phyloP scores from a whole-genome alignment of 1,284 basidiomycete species.

The Meira miltonrushii region DNA sequence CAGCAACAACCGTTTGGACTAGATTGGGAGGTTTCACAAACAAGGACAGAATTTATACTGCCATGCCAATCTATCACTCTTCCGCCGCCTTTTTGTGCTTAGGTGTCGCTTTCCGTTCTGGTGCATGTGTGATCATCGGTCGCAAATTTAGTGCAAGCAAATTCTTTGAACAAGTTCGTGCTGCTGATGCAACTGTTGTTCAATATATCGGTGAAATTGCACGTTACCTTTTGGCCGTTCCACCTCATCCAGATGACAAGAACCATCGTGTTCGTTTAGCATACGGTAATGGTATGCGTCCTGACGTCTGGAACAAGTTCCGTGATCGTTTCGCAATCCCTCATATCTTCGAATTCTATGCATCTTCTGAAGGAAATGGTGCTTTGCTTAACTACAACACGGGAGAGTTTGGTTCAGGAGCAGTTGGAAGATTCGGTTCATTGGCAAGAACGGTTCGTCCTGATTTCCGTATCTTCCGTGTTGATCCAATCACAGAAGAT shows the following conservation, averaged over 20 bases:
- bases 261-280: constrained; percentile 52
- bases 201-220: constrained; percentile 54
- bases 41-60: constrained; percentile 51
- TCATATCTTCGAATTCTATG: constrained; percentile 51
- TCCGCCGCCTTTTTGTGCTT: constrained; percentile 49
- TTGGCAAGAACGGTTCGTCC: constrained; percentile 30
- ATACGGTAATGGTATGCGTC: constrained; percentile 53
- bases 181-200: constrained; percentile 48
- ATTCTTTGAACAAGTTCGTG: constrained; percentile 51
- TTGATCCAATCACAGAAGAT: constrained; percentile 53
- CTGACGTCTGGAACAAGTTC: constrained; percentile 53
- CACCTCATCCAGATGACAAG: constrained; percentile 48
- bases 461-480: constrained; percentile 45
- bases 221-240: constrained; percentile 49
- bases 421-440: constrained; percentile 45
- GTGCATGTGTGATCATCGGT: constrained; percentile 52
- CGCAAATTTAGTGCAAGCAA: constrained; percentile 51
- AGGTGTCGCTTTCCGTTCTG: constrained; percentile 35
- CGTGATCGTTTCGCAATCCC: constrained; percentile 48
- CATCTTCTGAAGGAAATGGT: constrained; percentile 49
- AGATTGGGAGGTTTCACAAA: constrained; percentile 28
- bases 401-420: constrained; percentile 50
- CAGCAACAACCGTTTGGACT: constrained; percentile 38
- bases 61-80: constrained; percentile 51
- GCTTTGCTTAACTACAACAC: constrained; percentile 50